A percentile compares a stretch with the other conserved stretches of the same genome.
Conservation (phyloP, 202 grass and related monocot genomes). For the Tripidium arundinaceum region DNA sequence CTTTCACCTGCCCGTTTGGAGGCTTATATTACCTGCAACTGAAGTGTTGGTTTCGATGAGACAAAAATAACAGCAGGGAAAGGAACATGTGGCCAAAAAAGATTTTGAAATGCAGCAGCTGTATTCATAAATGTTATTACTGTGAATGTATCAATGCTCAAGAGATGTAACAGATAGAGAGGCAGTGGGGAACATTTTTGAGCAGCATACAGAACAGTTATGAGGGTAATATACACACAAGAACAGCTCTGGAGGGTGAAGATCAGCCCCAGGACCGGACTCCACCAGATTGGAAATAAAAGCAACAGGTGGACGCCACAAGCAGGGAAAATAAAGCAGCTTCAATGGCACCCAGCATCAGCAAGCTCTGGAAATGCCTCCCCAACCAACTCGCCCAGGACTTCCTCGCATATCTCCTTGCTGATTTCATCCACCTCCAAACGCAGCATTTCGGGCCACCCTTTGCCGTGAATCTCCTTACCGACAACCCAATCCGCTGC, state of each 20-base stretch:
- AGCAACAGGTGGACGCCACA: constrained; percentile 48
- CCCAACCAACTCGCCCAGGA: constrained; percentile 60
- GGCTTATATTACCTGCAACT: background rate
- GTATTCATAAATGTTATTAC: constrained; percentile 29
- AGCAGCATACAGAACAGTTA: constrained; percentile 30
- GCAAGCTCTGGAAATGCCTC: constrained; percentile 57
- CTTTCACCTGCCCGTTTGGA: background rate
- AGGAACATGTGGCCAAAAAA: background rate
- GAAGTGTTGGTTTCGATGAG: background rate
- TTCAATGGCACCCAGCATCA: constrained; percentile 40
- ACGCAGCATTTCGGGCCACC: constrained; percentile 46
- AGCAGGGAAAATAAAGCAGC: constrained; percentile 25
- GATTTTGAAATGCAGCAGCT: constrained; percentile 27
- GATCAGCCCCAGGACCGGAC: constrained; percentile 21
- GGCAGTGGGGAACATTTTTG: constrained; percentile 25
- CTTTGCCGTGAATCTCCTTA: constrained; percentile 53
- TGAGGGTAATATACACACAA: constrained; percentile 31
- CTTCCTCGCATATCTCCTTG: constrained; percentile 61
- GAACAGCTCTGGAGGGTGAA: constrained; percentile 19
- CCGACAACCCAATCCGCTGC: constrained; percentile 52
- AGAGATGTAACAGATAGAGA: constrained; percentile 23
- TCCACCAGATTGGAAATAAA: constrained; percentile 51
- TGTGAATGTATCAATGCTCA: constrained; percentile 36
- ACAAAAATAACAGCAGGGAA: background rate
- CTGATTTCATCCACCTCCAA: constrained; percentile 68